A percentile compares a stretch with the other conserved stretches of the same genome.
Evolutionary conservation across 1,284 basidiomycete genomes (phyloP).

Genomic region (Leccinum subrobustum): DNA sequence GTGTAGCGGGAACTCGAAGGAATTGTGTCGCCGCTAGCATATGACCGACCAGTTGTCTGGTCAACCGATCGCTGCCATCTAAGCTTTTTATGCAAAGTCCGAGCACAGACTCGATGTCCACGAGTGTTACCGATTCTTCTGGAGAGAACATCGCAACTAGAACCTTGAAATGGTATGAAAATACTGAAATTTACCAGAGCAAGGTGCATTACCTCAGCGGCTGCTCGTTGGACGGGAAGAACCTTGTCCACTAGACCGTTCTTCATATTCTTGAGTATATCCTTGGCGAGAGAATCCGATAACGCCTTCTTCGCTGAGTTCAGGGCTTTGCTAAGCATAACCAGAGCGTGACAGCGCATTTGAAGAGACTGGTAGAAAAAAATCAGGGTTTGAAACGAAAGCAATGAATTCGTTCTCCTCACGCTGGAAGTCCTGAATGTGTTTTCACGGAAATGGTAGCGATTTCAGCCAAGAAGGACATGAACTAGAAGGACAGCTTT

Average conservation of each 20-base stretch:
- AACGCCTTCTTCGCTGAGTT: conserved; percentile 80
- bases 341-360: conserved; percentile 80
- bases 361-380: conserved; percentile 58
- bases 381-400: conserved; percentile 3
- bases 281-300: conserved; percentile 76
- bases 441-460: conserved; percentile 58
- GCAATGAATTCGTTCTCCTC: conserved; percentile 22
- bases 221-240: conserved; percentile 83
- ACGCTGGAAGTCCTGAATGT: conserved; percentile 67
- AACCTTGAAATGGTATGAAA: conserved; percentile 44
- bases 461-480: conserved; percentile 93
- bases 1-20: conserved; percentile 52
- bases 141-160: conserved; percentile 64
- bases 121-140: conserved; percentile 50
- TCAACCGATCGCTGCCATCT: conserved; percentile 82
- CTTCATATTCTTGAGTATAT: conserved; percentile 84
- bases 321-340: conserved; percentile 76
- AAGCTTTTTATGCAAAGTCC: conserved; percentile 72
- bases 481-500: conserved; percentile 56
- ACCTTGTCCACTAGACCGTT: conserved; percentile 81
- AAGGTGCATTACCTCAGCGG: conserved; percentile 60
- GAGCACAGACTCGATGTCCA: conserved; percentile 79
- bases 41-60: conserved; percentile 81
- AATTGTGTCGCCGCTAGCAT: conserved; percentile 85
- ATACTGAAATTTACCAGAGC: neutral